Evolutionary conservation across 2,329 filamentous ascomycete species (phyloP), one percentile per base, ranked within the genome.

Genomic region (Ascochyta koolunga): DNA sequence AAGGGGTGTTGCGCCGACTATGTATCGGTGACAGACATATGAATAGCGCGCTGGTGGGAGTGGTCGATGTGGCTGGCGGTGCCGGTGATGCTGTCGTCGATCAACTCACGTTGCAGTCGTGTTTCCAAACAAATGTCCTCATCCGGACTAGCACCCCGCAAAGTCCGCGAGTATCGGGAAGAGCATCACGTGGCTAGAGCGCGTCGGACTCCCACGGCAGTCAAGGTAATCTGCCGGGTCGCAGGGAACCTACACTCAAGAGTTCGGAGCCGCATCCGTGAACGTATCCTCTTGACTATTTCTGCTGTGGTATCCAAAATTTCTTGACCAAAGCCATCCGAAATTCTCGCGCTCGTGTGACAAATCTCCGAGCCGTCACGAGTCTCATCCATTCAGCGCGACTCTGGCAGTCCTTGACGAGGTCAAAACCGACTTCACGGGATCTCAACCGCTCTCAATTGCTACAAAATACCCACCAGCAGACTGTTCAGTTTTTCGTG

Each of bases 21-120:
- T 61, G 54, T 47, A 49, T 38, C 47, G 50, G 41, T 43, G 25
- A 35, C 51, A 65, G 51, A 49, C 64, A 67, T 68, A 39, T 21
- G 39, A 39, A 44, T 21, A 54, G 52, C 45, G 41, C 49, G 22
- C 25, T 54, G 54, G 52, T 29, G 47, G 52, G 37, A 41, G 32
- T 40, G 61, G 56, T 53, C 29, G 32, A 41, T 40, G 27, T 40
- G 18, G 35, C 25, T 42, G 37, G 24, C 38, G 21, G 21, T 22
- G 38, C 13, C 49, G 47, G 42, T 36, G 21, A 36, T 38, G 16
- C 29, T 47, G 25, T 21, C 41, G 33, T 35, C 32, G 37, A 54
- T 49, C 39, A 29, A 13, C 4, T 27, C 25, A 25, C 25, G 50
- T 53, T 25, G 38, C 33, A 44, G 50, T 37, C 36, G 39, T 43